Conservation (phyloP, 768 basidiomycete species). For the Lactarius pseudohatsudake region DNA sequence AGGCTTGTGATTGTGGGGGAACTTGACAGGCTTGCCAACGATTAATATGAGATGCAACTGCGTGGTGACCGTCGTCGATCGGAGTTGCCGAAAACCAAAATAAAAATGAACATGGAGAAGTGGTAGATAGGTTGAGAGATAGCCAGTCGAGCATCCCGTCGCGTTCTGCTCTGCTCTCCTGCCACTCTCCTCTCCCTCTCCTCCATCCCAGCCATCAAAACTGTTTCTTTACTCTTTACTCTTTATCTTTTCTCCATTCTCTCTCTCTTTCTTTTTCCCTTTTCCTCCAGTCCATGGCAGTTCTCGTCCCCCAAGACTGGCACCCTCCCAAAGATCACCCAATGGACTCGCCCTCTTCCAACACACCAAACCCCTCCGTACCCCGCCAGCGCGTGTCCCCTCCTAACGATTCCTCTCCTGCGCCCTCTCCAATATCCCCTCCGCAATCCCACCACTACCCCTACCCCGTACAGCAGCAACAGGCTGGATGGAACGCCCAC, state of each 20-base stretch:
- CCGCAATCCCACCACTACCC: constrained; percentile 52
- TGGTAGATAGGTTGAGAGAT: constrained; percentile 1
- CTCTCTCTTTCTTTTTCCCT: constrained; percentile 10
- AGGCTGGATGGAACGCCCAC: constrained; percentile 68
- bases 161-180: neutral
- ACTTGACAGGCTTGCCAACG: neutral
- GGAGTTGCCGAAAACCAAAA: constrained; percentile 2
- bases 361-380: constrained; percentile 39
- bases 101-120: neutral
- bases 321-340: constrained; percentile 59
- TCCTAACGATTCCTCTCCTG: constrained; percentile 49
- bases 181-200: no score
- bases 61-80: constrained; percentile 6
- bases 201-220: neutral
- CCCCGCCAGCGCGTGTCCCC: constrained; percentile 63
- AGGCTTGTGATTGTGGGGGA: neutral
- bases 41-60: constrained; percentile 4
- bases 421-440: constrained; percentile 36
- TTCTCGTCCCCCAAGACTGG: constrained; percentile 79
- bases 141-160: neutral
- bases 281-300: constrained; percentile 57
- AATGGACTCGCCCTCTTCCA: constrained; percentile 53
- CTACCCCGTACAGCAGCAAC: constrained; percentile 71
- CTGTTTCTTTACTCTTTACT: neutral
- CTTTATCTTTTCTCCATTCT: constrained; percentile 3